phyloP scores from a whole-genome alignment of 1,284 basidiomycete genomes.

The Pseudozyma flocculosa region DNA sequence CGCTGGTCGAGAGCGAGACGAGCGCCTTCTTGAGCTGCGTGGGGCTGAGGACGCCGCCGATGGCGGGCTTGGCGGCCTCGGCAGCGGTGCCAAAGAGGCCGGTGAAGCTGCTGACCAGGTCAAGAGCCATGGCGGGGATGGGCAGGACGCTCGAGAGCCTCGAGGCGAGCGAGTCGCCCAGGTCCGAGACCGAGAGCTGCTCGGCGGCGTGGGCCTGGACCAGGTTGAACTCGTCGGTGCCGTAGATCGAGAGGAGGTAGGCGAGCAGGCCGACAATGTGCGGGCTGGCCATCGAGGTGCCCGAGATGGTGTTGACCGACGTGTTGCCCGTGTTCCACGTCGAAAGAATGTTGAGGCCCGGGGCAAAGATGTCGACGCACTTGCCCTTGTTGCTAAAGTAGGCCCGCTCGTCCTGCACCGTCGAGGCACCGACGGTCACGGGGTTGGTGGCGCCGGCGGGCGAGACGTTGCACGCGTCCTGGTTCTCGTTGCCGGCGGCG shows the following conservation, averaged over 20 bases:
- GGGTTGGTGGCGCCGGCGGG: conserved; percentile 69
- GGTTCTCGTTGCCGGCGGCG: conserved; percentile 72
- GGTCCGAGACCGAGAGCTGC: conserved; percentile 22
- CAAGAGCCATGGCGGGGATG: conserved; percentile 42
- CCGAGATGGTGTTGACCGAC: conserved; percentile 70
- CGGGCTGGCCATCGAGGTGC: conserved; percentile 67
- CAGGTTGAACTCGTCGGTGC: conserved; percentile 47
- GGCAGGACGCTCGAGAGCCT: conserved; percentile 46
- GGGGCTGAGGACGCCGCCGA: conserved; percentile 63
- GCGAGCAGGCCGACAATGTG: conserved; percentile 60
- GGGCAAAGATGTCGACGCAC: conserved; percentile 81
- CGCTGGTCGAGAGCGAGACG: conserved; percentile 66
- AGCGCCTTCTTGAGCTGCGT: conserved; percentile 74
- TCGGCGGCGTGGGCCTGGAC: conserved; percentile 7
- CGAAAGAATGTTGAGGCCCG: conserved; percentile 72
- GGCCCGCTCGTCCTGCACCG: conserved; percentile 71
- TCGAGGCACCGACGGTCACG: conserved; percentile 71
- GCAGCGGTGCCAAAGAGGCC: conserved; percentile 35
- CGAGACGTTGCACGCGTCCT: conserved; percentile 77
- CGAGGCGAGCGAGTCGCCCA: conserved; percentile 44
- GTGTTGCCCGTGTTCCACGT: conserved; percentile 60
- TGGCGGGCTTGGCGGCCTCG: conserved; percentile 45
- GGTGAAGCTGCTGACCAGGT: conserved; percentile 43
- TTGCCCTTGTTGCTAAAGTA: conserved; percentile 69
- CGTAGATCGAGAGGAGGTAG: conserved; percentile 67